Conservation (phyloP, 2,329 filamentous ascomycete genomes). For the Calonectria henricotiae region DNA sequence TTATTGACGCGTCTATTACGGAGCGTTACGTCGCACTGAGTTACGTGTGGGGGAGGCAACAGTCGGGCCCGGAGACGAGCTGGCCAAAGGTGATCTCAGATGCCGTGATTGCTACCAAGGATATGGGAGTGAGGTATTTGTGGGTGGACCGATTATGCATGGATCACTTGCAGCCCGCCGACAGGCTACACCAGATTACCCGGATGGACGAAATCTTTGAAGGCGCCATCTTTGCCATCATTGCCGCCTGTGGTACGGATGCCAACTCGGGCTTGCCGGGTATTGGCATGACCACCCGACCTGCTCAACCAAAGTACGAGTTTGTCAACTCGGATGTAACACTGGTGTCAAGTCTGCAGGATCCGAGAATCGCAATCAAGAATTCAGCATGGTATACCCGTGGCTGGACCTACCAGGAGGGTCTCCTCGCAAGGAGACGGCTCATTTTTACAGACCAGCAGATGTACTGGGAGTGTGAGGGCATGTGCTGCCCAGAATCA, state of each 20-base stretch:
- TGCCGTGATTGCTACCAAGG: constrained; percentile 53
- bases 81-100: constrained; percentile 57
- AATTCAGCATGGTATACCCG: constrained; percentile 57
- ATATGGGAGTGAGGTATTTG: constrained; percentile 57
- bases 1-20: constrained; percentile 52
- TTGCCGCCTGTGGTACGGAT: constrained; percentile 58
- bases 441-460: constrained; percentile 61
- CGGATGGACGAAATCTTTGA: constrained; percentile 61
- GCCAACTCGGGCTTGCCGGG: constrained; percentile 58
- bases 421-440: constrained; percentile 57
- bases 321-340: constrained; percentile 55
- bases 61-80: constrained; percentile 37
- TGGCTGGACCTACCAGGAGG: constrained; percentile 62
- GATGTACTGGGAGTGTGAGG: constrained; percentile 61
- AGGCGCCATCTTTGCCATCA: constrained; percentile 57
- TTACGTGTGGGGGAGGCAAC: constrained; percentile 56
- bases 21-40: constrained; percentile 57
- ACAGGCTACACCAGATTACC: constrained; percentile 54
- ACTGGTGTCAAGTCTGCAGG: constrained; percentile 55
- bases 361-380: constrained; percentile 54
- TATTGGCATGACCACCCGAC: constrained; percentile 51
- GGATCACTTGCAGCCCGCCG: constrained; percentile 45
- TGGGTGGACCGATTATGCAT: constrained; percentile 62
- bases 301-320: constrained; percentile 54
- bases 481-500: constrained; percentile 59